phyloP scores from a whole-genome alignment of 1,139 yeast genomes.

The Suhomyces guaymorum region DNA sequence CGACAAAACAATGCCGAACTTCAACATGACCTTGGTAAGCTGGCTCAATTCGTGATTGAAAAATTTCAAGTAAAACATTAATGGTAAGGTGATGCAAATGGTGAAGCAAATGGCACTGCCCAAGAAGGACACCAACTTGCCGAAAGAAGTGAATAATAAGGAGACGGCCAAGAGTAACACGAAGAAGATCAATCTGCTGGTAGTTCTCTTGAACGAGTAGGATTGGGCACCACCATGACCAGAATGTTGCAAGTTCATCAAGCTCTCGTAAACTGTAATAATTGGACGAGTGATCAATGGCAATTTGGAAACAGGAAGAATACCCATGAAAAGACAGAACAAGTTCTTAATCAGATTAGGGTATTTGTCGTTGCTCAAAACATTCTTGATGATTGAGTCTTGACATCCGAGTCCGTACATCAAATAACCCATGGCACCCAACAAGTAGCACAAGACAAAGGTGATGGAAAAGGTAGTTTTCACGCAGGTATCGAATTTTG shows the following conservation, averaged over 20 bases:
- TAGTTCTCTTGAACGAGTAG: constrained; percentile 13
- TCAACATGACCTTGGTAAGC: constrained; percentile 40
- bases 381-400: constrained; percentile 42
- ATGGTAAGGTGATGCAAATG: constrained; percentile 77
- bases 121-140: constrained; percentile 76
- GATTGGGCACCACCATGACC: background rate
- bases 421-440: constrained; percentile 40
- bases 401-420: constrained; percentile 42
- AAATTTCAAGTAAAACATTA: constrained; percentile 64
- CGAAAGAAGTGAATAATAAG: constrained; percentile 71
- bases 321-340: constrained; percentile 39
- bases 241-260: constrained; percentile 10
- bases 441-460: constrained; percentile 32
- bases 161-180: constrained; percentile 48
- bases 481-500: constrained; percentile 31
- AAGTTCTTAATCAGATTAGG: constrained; percentile 34
- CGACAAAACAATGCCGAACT: constrained; percentile 48
- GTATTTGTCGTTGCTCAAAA: constrained; percentile 36
- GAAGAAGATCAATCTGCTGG: constrained; percentile 27
- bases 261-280: constrained; percentile 40
- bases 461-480: constrained; percentile 38
- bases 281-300: constrained; percentile 45
- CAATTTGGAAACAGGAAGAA: constrained; percentile 43
- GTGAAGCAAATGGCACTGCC: constrained; percentile 83
- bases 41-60: constrained; percentile 49